A percentile compares a stretch with the other conserved stretches of the same genome.
Conservation (phyloP, 371 early-diverging fungal genomes). For the Furculomyces boomerangus region DNA sequence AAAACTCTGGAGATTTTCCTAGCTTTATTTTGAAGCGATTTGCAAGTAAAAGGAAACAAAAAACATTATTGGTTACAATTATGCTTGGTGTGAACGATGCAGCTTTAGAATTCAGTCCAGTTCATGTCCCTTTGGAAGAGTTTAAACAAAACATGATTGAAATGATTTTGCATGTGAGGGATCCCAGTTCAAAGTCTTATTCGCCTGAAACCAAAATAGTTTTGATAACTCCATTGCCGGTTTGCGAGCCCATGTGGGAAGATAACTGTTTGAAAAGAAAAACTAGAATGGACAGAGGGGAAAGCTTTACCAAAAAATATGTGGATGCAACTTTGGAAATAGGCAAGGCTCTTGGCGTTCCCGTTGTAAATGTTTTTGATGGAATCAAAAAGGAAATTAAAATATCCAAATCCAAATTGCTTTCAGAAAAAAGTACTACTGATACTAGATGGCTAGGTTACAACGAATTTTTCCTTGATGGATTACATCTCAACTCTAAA, state of each 20-base stretch:
- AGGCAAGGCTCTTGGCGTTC: conserved; percentile 25
- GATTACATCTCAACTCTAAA: conserved; percentile 11
- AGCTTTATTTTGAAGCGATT: neutral
- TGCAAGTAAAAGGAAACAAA: conserved; percentile 5
- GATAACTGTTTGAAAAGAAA: conserved; percentile 19
- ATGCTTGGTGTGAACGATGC: conserved; percentile 72
- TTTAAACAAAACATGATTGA: conserved; percentile 35
- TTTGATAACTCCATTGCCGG: conserved; percentile 56
- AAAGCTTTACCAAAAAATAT: conserved; percentile 29
- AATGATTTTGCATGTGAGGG: conserved; percentile 31
- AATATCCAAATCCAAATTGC: neutral
- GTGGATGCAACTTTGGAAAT: conserved; percentile 33
- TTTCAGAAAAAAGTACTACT: neutral
- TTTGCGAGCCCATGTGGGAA: conserved; percentile 38
- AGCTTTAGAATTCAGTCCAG: conserved; percentile 26
- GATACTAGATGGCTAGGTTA: conserved; percentile 3
- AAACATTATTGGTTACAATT: conserved; percentile 41
- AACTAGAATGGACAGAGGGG: conserved; percentile 26
- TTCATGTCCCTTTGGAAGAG: conserved; percentile 43
- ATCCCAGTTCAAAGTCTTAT: conserved; percentile 27
- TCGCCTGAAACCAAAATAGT: conserved; percentile 37
- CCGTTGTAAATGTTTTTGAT: conserved; percentile 39
- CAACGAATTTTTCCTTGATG: conserved; percentile 9
- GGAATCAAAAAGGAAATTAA: conserved; percentile 10
- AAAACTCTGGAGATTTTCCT: neutral